Evolutionary conservation across 345 rosid genomes (phyloP).

Genomic region (Linum tenue): DNA sequence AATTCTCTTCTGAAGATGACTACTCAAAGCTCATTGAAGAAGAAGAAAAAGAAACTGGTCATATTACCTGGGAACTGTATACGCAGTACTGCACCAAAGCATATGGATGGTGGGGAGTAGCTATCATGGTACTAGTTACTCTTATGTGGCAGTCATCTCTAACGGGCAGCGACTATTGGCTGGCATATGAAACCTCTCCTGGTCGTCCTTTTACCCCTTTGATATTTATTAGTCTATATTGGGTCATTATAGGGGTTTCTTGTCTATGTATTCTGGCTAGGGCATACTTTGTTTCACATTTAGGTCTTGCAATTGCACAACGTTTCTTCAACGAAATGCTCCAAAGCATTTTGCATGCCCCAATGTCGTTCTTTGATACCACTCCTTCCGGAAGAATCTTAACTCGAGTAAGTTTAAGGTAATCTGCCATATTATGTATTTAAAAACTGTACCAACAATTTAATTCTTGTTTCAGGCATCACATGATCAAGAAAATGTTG

Average conservation of each 20-base stretch:
- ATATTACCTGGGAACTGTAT: slow-evolving; percentile 59
- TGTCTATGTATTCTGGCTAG: slow-evolving; percentile 57
- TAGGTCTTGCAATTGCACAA: slow-evolving; percentile 55
- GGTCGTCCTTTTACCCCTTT: too few relatives aligned
- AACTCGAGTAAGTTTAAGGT: slow-evolving; percentile 35
- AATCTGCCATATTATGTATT: background rate
- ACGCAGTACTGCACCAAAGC: slow-evolving; percentile 43
- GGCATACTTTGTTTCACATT: slow-evolving; percentile 47
- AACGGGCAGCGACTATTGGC: slow-evolving; percentile 67
- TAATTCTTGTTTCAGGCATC: slow-evolving; percentile 40
- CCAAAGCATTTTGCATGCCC: slow-evolving; percentile 48
- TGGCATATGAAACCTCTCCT: slow-evolving; percentile 21
- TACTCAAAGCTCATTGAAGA: slow-evolving; percentile 21
- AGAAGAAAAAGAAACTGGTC: slow-evolving; percentile 47
- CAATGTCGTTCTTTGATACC: slow-evolving; percentile 55
- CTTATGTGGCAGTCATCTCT: slow-evolving; percentile 59
- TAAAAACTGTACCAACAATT: background rate
- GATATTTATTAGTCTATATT: background rate
- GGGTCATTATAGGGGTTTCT: slow-evolving; percentile 45
- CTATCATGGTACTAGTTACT: slow-evolving; percentile 38
- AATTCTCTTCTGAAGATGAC: background rate
- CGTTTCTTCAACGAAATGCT: slow-evolving; percentile 50
- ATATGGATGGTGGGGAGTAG: slow-evolving; percentile 43
- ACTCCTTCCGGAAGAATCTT: slow-evolving; percentile 69
- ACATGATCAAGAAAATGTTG: slow-evolving; percentile 63